phyloP scores from a whole-genome alignment of 164 flowering plant genomes.

The Kingdonia uniflora region DNA sequence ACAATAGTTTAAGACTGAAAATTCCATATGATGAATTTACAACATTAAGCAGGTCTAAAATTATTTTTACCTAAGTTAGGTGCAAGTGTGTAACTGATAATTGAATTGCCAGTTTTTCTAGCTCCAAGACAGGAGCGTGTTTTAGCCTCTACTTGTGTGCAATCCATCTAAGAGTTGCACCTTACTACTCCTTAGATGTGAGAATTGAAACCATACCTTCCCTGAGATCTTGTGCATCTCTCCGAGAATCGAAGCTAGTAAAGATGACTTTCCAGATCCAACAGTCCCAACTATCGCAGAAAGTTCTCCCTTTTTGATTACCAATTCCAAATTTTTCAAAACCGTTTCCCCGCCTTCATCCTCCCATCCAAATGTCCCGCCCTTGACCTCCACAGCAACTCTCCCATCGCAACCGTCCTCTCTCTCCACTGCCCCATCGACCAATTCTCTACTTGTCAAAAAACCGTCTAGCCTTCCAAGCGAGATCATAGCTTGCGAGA shows the following conservation, averaged over 20 bases:
- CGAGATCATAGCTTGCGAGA: constrained; percentile 84
- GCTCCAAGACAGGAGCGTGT: too few relatives aligned
- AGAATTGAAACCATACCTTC: constrained; percentile 37
- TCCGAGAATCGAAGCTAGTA: constrained; percentile 70
- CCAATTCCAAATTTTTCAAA: constrained; percentile 44
- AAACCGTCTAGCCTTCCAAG: constrained; percentile 59
- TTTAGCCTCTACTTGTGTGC: too few relatives aligned
- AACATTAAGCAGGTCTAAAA: too few relatives aligned
- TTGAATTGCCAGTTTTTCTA: too few relatives aligned
- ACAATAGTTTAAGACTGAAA: too few relatives aligned
- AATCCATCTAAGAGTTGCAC: too few relatives aligned
- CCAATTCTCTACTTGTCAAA: constrained; percentile 66
- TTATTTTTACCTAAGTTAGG: too few relatives aligned
- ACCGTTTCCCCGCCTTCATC: constrained; percentile 41
- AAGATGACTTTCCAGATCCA: constrained; percentile 90
- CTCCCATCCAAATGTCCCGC: constrained; percentile 74
- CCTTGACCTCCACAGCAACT: constrained; percentile 51
- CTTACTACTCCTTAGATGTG: too few relatives aligned
- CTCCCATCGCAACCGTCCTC: constrained; percentile 30
- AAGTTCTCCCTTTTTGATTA: constrained; percentile 58
- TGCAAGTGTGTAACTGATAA: too few relatives aligned
- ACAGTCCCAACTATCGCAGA: constrained; percentile 90
- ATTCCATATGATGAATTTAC: too few relatives aligned
- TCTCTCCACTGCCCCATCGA: constrained; percentile 51
- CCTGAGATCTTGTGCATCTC: constrained; percentile 90